These are phyloP conservation scores for Penicillium fimorum DNA, from an alignment of 495 filamentous ascomycete genomes.

Conservation along the genomic window DNA sequence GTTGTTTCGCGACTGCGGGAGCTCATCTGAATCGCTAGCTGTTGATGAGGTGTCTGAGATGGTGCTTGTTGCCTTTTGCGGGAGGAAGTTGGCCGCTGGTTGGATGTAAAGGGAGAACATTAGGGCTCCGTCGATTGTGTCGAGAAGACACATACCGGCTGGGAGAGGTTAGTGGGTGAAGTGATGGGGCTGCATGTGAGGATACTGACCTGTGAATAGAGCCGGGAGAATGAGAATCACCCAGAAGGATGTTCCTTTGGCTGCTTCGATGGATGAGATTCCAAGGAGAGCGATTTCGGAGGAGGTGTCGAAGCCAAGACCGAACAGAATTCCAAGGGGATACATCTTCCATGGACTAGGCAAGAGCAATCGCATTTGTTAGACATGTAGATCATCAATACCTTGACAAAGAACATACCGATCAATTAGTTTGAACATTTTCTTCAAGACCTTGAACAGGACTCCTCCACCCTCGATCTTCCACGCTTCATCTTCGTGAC, in stretches of 20 bases:
- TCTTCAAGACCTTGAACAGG: slow-evolving; percentile 67
- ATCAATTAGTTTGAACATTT: slow-evolving; percentile 80
- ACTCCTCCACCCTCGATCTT: slow-evolving; percentile 76
- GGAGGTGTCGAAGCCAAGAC: slow-evolving; percentile 93
- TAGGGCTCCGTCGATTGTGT: slow-evolving; percentile 86
- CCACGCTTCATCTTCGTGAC: slow-evolving; percentile 56
- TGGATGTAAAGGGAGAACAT: slow-evolving; percentile 94
- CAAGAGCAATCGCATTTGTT: background rate
- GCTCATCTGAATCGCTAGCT: slow-evolving; percentile 21
- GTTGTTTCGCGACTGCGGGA: slow-evolving; percentile 32
- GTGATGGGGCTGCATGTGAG: too few species aligned
- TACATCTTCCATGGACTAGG: slow-evolving; percentile 92
- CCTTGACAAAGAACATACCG: slow-evolving; percentile 33
- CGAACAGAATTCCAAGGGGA: slow-evolving; percentile 85
- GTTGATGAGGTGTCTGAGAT: slow-evolving; percentile 15
- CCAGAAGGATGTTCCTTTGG: slow-evolving; percentile 86
- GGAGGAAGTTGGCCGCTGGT: slow-evolving; percentile 46
- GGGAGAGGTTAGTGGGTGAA: background rate
- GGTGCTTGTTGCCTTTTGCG: slow-evolving; percentile 26
- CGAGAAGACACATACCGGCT: slow-evolving; percentile 89
- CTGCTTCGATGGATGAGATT: slow-evolving; percentile 81
- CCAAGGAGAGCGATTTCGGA: slow-evolving; percentile 91
- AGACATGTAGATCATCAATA: background rate
- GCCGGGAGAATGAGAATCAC: slow-evolving; percentile 89
- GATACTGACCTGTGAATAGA: slow-evolving; percentile 73